These are phyloP conservation scores for Agaricus subrufescens DNA, from an alignment of 768 basidiomycete genomes.

Conservation along the genomic window DNA sequence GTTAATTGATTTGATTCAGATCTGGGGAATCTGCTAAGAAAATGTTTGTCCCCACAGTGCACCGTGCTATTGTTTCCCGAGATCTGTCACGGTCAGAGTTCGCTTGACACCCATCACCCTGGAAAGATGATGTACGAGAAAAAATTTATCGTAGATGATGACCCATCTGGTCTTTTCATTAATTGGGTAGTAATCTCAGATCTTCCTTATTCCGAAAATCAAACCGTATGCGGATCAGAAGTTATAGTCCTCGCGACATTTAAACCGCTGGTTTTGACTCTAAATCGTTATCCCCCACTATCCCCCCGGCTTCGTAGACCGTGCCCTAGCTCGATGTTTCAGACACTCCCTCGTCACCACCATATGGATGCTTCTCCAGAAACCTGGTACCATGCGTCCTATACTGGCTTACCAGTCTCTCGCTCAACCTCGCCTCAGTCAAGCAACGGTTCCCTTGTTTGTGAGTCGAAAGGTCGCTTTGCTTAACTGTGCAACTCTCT, in stretches of 20 bases:
- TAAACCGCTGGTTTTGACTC: neutral
- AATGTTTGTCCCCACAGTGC: neutral
- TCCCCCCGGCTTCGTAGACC: neutral
- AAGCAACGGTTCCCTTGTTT: conserved; percentile 5
- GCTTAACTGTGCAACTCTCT: neutral
- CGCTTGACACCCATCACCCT: neutral
- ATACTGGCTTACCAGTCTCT: neutral
- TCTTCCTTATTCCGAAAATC: conserved; percentile 2
- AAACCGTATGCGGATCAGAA: neutral
- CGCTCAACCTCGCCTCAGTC: conserved; percentile 1
- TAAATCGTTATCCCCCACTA: neutral
- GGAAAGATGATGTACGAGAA: no score
- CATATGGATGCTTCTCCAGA: neutral
- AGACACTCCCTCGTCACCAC: neutral
- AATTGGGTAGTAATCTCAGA: neutral
- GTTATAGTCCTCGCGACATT: neutral
- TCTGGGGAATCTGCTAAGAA: neutral
- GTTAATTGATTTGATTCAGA: neutral
- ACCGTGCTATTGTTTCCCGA: neutral
- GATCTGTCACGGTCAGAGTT: neutral
- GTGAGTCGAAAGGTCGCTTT: neutral
- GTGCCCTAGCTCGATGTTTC: neutral
- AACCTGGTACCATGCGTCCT: neutral
- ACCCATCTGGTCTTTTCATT: neutral
- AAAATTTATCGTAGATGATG: no score